These are phyloP conservation scores for Adansonia madagascariensis DNA, from an alignment of 441 rosid species.

Conservation along the genomic window DNA sequence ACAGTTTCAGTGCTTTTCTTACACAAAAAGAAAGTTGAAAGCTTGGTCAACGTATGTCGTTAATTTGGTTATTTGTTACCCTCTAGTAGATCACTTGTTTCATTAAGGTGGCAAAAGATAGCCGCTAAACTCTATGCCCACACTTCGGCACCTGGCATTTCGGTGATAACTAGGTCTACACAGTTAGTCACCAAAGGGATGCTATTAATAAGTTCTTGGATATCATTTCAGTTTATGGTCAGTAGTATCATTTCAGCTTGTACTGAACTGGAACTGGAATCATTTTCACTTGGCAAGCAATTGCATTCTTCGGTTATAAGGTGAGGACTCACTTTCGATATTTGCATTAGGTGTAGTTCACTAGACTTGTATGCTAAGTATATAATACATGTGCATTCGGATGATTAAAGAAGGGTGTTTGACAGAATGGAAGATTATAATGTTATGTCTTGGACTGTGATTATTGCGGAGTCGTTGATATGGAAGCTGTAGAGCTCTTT, in stretches of 20 bases:
- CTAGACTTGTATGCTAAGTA: slow-evolving; percentile 70
- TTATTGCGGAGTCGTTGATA: slow-evolving; percentile 35
- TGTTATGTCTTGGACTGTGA: slow-evolving; percentile 73
- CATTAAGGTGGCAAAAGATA: slow-evolving; percentile 30
- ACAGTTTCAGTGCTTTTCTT: too few relatives aligned
- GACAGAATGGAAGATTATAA: slow-evolving; percentile 51
- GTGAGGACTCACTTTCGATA: slow-evolving; percentile 41
- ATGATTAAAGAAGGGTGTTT: slow-evolving; percentile 59
- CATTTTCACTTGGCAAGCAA: slow-evolving; percentile 43
- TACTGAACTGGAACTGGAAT: slow-evolving; percentile 38
- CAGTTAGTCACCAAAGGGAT: slow-evolving; percentile 44
- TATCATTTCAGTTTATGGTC: slow-evolving; percentile 50
- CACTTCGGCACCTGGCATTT: slow-evolving; percentile 27
- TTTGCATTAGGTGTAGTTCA: slow-evolving; percentile 59
- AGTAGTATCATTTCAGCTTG: slow-evolving; percentile 47
- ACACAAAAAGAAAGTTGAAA: too few relatives aligned
- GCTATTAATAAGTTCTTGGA: slow-evolving; percentile 47
- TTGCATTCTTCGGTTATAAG: slow-evolving; percentile 58
- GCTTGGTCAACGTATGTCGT: too few relatives aligned
- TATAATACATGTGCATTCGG: slow-evolving; percentile 33
- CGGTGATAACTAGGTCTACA: slow-evolving; percentile 53
- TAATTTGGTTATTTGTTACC: too few relatives aligned
- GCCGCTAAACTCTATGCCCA: too few relatives aligned
- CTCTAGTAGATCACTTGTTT: too few relatives aligned
- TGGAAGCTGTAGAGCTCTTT: slow-evolving; percentile 53